Evolutionary conservation across 2,329 filamentous ascomycete species (phyloP).

Genomic region (Pseudogymnoascus sp.): DNA sequence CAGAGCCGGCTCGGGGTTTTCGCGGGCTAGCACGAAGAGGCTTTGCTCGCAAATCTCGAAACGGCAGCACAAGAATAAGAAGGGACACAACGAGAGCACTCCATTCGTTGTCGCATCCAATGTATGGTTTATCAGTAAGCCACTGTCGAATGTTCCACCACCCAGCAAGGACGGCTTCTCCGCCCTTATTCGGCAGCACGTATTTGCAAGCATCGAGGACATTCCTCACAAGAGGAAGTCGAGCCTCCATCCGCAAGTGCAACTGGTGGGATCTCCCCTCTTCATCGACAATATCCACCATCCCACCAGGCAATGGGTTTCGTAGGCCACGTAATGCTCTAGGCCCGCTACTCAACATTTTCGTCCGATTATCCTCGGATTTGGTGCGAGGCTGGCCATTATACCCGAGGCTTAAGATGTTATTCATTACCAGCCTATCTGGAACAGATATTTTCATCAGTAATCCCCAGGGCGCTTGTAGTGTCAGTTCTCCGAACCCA

Average conservation of each 20-base stretch:
- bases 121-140: constrained; percentile 45
- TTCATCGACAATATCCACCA: constrained; percentile 61
- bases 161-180: constrained; percentile 56
- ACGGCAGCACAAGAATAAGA: constrained; percentile 55
- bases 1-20: constrained; percentile 34
- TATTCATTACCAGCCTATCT: constrained; percentile 47
- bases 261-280: constrained; percentile 58
- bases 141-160: constrained; percentile 73
- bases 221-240: constrained; percentile 52
- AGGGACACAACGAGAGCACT: constrained; percentile 58
- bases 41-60: constrained; percentile 36
- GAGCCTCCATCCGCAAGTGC: constrained; percentile 59
- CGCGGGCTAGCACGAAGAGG: constrained; percentile 28
- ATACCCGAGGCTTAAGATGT: constrained; percentile 53
- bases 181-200: constrained; percentile 50
- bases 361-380: constrained; percentile 43
- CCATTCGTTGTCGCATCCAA: constrained; percentile 56
- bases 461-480: constrained; percentile 70
- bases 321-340: constrained; percentile 39
- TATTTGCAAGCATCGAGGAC: constrained; percentile 57
- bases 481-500: constrained; percentile 58
- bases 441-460: constrained; percentile 62
- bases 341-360: constrained; percentile 37
- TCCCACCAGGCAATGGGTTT: constrained; percentile 50
- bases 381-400: constrained; percentile 38